Conservation (phyloP, 306 rosid genomes). For the Malus fusca region DNA sequence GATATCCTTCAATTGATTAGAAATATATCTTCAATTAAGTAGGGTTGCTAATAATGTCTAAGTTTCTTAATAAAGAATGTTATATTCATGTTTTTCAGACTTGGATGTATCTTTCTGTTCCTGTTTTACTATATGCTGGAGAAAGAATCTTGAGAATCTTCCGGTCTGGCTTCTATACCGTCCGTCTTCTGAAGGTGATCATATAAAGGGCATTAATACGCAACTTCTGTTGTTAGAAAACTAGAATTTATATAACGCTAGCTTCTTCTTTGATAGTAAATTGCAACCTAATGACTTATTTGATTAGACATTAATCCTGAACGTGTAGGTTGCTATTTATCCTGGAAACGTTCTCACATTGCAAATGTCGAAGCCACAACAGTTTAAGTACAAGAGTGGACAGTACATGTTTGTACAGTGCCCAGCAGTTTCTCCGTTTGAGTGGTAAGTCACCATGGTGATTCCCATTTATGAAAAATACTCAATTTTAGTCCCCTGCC, state of each 20-base stretch:
- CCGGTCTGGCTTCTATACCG: constrained; percentile 78
- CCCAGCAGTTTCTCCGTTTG: constrained; percentile 95
- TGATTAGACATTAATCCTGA: background rate
- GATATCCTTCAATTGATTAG: background rate
- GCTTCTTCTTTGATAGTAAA: background rate
- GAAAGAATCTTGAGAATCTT: constrained; percentile 85
- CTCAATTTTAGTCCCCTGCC: background rate
- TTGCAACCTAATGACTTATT: background rate
- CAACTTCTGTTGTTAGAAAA: background rate
- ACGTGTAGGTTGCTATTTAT: constrained; percentile 80
- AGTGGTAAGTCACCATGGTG: constrained; percentile 53
- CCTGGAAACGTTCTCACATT: constrained; percentile 92
- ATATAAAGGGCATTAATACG: background rate
- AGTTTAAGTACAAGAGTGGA: constrained; percentile 87
- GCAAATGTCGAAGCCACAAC: constrained; percentile 97
- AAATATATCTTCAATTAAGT: background rate
- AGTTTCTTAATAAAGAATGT: background rate
- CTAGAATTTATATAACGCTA: background rate
- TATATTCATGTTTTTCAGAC: constrained; percentile 47
- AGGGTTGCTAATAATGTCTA: background rate
- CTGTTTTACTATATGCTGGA: constrained; percentile 81
- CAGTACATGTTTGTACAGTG: constrained; percentile 99
- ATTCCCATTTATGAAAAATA: background rate
- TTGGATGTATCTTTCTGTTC: constrained; percentile 92
- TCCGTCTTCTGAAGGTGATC: constrained; percentile 78